These are phyloP conservation scores for Candida sanyaensis DNA, from an alignment of 1,139 yeast species.

Conservation along the genomic window DNA sequence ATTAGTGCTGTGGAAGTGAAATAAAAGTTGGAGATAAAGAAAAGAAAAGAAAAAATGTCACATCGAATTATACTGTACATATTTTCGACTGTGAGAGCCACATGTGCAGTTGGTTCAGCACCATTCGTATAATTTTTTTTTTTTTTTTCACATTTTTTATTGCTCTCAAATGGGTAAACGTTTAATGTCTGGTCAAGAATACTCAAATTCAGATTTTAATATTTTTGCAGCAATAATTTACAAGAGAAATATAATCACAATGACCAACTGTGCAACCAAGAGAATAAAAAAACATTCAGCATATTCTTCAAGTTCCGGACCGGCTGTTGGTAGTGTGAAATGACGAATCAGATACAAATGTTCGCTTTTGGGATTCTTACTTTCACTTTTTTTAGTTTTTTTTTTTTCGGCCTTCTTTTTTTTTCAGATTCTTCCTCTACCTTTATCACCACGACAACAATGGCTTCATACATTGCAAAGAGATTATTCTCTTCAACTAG, in stretches of 20 bases:
- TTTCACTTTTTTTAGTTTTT: constrained; percentile 1
- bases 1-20: neutral
- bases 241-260: too few species aligned
- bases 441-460: neutral
- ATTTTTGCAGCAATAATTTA: too few species aligned
- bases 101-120: too few species aligned
- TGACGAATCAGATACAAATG: neutral
- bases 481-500: constrained; percentile 34
- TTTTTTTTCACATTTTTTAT: neutral
- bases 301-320: neutral
- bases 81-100: too few species aligned
- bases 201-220: neutral
- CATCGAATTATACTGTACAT: too few species aligned
- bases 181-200: neutral
- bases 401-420: neutral
- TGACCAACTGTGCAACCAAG: too few species aligned
- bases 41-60: too few species aligned
- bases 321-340: neutral
- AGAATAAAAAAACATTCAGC: too few species aligned
- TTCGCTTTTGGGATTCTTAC: constrained; percentile 4
- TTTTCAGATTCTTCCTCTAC: neutral
- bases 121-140: too few species aligned
- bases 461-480: constrained; percentile 14
- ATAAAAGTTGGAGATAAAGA: too few species aligned
- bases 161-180: constrained; percentile 3